A percentile compares a stretch with the other conserved stretches of the same genome.
These are phyloP conservation scores for Alopecurus myosuroides DNA, from an alignment of 176 grass and related monocot genomes.

Conservation along the genomic window DNA sequence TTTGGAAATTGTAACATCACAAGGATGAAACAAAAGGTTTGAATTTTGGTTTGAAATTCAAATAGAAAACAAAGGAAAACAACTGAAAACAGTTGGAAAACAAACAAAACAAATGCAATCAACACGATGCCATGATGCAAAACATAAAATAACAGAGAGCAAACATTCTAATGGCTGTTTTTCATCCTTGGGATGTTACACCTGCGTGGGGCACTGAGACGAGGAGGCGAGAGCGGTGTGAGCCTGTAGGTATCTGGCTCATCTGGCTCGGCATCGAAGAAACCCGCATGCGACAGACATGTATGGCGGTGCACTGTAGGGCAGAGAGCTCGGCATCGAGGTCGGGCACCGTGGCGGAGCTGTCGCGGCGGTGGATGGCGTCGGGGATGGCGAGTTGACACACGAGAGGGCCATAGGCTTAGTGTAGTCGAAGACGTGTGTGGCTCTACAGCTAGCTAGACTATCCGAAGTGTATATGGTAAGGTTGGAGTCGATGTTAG, in stretches of 20 bases:
- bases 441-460: conserved; percentile 45
- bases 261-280: conserved; percentile 17
- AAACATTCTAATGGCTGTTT: too few relatives aligned
- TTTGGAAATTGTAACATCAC: too few relatives aligned
- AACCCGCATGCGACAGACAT: conserved; percentile 35
- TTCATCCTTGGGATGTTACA: too few relatives aligned
- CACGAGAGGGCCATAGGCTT: conserved; percentile 64
- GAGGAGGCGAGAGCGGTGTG: conserved; percentile 46
- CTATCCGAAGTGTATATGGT: conserved; percentile 20
- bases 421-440: conserved; percentile 51
- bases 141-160: too few relatives aligned
- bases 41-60: too few relatives aligned
- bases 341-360: conserved; percentile 13
- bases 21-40: too few relatives aligned
- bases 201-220: background rate
- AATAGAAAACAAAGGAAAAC: too few relatives aligned
- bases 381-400: conserved; percentile 60
- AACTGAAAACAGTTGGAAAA: too few relatives aligned
- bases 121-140: too few relatives aligned
- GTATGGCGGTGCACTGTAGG: conserved; percentile 46
- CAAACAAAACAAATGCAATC: too few relatives aligned
- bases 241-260: conserved; percentile 18
- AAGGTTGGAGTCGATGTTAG: background rate
- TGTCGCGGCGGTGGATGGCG: conserved; percentile 28
- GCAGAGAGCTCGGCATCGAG: conserved; percentile 30